These are phyloP conservation scores for Russula sp. DNA, from an alignment of 768 basidiomycete genomes.

Conservation along the genomic window DNA sequence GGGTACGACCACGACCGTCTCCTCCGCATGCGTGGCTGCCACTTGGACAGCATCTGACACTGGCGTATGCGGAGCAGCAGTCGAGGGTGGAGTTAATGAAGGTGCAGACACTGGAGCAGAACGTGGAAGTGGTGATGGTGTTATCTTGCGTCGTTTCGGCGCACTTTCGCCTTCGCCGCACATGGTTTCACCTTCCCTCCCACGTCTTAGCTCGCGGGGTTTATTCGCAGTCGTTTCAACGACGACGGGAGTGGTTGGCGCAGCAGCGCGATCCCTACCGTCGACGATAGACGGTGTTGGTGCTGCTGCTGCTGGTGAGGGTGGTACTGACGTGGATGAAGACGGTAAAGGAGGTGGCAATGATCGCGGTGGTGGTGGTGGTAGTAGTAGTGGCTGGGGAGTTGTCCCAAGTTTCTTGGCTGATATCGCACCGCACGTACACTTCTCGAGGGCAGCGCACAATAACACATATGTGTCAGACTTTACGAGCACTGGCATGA, in stretches of 20 bases:
- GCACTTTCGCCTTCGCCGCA: neutral
- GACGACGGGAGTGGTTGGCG: neutral
- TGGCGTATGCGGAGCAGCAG: conserved; percentile 1
- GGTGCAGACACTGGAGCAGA: neutral
- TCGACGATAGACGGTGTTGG: neutral
- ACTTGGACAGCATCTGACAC: neutral
- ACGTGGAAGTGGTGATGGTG: neutral
- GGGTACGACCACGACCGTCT: neutral
- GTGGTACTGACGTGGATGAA: neutral
- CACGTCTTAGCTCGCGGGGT: conserved; percentile 10
- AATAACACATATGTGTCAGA: neutral
- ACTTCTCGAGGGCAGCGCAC: conserved; percentile 9
- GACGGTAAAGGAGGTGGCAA: neutral
- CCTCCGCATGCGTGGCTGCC: neutral
- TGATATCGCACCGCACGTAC: conserved; percentile 15
- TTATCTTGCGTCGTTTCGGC: conserved; percentile 18
- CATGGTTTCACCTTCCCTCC: conserved; percentile 6
- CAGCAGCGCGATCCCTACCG: neutral
- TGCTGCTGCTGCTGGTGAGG: neutral
- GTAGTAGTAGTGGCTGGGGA: neutral
- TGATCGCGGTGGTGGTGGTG: neutral
- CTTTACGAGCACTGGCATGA: neutral
- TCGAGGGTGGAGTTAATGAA: neutral
- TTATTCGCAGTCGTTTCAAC: neutral
- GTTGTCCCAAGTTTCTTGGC: neutral